A percentile compares a stretch with the other conserved stretches of the same genome.
Evolutionary conservation across 345 rosid genomes (phyloP).

Genomic region (Gossypium longicalyx): DNA sequence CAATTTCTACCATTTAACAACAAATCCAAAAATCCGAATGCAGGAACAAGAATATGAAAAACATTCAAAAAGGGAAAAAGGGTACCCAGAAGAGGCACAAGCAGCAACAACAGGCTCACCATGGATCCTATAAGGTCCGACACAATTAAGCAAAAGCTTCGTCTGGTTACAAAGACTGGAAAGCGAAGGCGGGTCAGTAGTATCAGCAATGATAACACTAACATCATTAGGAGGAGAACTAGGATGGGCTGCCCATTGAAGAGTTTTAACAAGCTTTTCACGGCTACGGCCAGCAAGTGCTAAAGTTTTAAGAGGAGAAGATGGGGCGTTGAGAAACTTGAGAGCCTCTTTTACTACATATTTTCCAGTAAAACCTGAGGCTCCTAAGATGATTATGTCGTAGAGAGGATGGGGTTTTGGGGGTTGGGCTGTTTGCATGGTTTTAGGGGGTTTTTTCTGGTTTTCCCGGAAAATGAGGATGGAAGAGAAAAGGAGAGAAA

Average conservation of each 20-base stretch:
- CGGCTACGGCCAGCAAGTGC: conserved; percentile 85
- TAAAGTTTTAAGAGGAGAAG: conserved; percentile 60
- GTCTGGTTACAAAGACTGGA: conserved; percentile 60
- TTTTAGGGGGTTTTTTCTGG: background rate
- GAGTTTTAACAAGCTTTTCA: conserved; percentile 47
- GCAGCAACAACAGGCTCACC: conserved; percentile 86
- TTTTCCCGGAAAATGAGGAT: background rate
- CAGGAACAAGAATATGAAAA: conserved; percentile 1
- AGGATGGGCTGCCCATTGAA: conserved; percentile 73
- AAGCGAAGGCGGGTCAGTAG: conserved; percentile 65
- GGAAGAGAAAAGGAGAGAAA: background rate
- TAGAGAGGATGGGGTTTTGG: conserved; percentile 19
- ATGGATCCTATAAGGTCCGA: conserved; percentile 74
- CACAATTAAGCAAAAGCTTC: conserved; percentile 74
- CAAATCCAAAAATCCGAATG: background rate
- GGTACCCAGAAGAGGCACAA: conserved; percentile 67
- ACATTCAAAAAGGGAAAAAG: background rate
- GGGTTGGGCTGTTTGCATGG: background rate
- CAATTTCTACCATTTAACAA: background rate
- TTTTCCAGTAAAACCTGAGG: conserved; percentile 76
- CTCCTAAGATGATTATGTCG: conserved; percentile 67
- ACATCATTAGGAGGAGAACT: conserved; percentile 43
- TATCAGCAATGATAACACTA: conserved; percentile 65
- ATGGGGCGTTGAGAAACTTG: conserved; percentile 47
- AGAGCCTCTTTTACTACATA: conserved; percentile 73